Percentiles rank a stretch among this genome's conserved stretches.
phyloP scores from a whole-genome alignment of 2,329 filamentous ascomycete genomes.

The Colletotrichum camelliae region DNA sequence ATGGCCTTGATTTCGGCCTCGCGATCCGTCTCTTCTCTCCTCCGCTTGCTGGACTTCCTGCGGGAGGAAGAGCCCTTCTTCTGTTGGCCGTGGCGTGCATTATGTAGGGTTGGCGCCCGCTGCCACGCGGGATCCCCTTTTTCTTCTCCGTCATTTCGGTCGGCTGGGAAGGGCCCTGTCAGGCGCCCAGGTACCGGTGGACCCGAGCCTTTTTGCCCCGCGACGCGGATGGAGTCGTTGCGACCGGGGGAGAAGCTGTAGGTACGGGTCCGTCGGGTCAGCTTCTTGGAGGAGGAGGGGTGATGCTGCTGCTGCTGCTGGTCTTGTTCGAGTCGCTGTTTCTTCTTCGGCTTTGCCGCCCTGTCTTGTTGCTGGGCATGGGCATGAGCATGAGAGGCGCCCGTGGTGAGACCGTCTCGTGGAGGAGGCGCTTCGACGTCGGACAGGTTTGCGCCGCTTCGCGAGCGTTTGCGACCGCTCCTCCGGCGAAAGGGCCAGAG shows the following conservation, averaged over 20 bases:
- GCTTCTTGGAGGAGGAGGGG: conserved; percentile 45
- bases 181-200: conserved; percentile 13
- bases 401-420: conserved; percentile 37
- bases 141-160: conserved; percentile 21
- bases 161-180: conserved; percentile 22
- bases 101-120: conserved; percentile 58
- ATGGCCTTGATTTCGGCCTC: conserved; percentile 91
- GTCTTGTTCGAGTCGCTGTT: conserved; percentile 44
- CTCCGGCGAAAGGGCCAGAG: conserved; percentile 84
- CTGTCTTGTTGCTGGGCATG: neutral
- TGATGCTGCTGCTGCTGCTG: conserved; percentile 45
- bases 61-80: conserved; percentile 59
- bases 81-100: conserved; percentile 60
- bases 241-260: conserved; percentile 70
- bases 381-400: conserved; percentile 15
- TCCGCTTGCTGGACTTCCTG: conserved; percentile 78
- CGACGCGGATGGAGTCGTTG: conserved; percentile 57
- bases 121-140: conserved; percentile 30
- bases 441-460: conserved; percentile 58
- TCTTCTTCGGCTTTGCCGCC: conserved; percentile 38
- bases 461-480: conserved; percentile 67
- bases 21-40: conserved; percentile 75
- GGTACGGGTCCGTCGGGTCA: conserved; percentile 53
- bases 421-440: conserved; percentile 52
- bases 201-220: conserved; percentile 20